Base-by-base conservation (phyloP, 1,284 basidiomycete genomes). In the Cryptococcus sp. region DNA sequence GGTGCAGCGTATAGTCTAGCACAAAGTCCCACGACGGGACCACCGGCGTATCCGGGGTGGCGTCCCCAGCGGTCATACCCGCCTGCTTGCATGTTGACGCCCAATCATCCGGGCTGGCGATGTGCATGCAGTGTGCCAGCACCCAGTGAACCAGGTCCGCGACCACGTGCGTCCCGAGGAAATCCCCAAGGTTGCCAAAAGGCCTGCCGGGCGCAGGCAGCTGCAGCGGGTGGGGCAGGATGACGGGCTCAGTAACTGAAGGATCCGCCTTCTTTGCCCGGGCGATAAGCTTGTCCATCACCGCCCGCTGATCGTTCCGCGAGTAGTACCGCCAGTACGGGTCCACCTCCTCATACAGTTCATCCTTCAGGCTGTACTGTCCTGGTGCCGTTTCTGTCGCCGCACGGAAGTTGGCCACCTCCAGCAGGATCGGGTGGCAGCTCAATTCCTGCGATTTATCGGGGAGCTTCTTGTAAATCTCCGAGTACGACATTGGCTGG, bases 271-370 rank as follows among this genome's bases (percentile, higher is more conserved):
- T 84, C 80, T 84, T 85, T 50, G 87, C 70, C 47, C 89, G 81
- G 52, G 82, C 83, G 50, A 85, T 81, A 45, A 98, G 79, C 6
- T 89, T 83, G 36, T 82, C 83, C 66, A 95, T 91, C n/a, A 92
- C 94, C 70, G 94, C 90, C 68, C 97, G 91, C 44, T 93, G 84
- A 71, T 93, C 89, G 76, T 98, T 98, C 35, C 94, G 84, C 12
- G 91, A 88, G 77, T 96, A 98, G 71, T 98, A 93, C 72, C 88
- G 91, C 80, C 95, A 98, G 80, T 93, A 96, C 0, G 94, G 93
- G 68, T 98, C 89, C 61, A 98, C 87, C 63, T 97, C 88, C 61
- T 86, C 86, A 71, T 85, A 93, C 28, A 81, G 82, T 66, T 89
- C 89, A 35, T 91, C 85, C 69, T 87, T 88, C 57, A 98, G 83